Conservation (phyloP, 805 yeast genomes). For the Allodekkera sacchari region DNA sequence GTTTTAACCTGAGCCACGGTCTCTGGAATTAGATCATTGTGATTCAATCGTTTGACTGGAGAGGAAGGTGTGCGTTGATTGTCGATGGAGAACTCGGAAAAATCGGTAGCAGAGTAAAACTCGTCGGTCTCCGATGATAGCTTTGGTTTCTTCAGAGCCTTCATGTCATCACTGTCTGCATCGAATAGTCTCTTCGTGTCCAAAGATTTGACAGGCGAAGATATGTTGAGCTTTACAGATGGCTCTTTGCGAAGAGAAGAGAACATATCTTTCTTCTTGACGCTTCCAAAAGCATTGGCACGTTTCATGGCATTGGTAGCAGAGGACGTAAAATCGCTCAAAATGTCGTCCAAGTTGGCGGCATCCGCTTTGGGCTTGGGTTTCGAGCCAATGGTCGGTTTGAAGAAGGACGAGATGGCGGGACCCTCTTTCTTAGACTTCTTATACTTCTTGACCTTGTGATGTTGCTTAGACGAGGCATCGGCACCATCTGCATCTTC, state of each 20-base stretch:
- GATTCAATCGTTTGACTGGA: constrained; percentile 19
- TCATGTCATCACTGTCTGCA: constrained; percentile 12
- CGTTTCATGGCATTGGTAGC: constrained; percentile 14
- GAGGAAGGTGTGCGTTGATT: constrained; percentile 23
- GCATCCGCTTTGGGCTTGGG: constrained; percentile 34
- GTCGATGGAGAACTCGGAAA: constrained; percentile 11
- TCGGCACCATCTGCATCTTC: constrained; percentile 35
- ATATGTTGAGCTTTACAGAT: constrained; percentile 20
- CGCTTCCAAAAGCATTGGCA: constrained; percentile 14
- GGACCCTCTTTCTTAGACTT: constrained; percentile 3
- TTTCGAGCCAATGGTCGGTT: constrained; percentile 18
- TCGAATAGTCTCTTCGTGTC: constrained; percentile 12
- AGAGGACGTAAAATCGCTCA: constrained; percentile 42
- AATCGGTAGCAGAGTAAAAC: constrained; percentile 15
- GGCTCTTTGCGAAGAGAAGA: too few species aligned
- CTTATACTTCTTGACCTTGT: constrained; percentile 25
- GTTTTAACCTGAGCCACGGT: not conserved
- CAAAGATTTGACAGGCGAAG: constrained; percentile 20
- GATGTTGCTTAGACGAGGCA: constrained; percentile 23
- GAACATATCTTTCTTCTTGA: constrained; percentile 19
- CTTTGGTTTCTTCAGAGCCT: constrained; percentile 16
- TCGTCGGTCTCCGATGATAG: constrained; percentile 17
- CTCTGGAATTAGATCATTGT: not conserved
- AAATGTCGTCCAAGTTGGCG: constrained; percentile 56
- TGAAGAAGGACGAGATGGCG: constrained; percentile 33